Base-by-base conservation (phyloP, 495 filamentous ascomycete species). In the Aspergillus bridgeri region DNA sequence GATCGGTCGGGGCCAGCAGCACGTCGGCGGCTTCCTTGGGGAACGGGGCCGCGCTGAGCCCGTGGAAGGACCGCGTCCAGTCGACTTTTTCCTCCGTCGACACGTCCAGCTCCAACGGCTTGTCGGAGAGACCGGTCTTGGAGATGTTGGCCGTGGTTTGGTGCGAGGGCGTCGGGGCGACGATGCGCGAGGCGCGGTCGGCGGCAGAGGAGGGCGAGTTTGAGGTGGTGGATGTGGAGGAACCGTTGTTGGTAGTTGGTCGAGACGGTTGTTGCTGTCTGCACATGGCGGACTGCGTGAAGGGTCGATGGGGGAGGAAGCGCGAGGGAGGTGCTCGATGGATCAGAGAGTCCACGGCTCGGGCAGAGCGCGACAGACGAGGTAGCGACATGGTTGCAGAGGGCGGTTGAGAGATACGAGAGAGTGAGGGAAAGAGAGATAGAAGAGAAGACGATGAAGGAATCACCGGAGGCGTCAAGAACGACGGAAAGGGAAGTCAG, bases 51-150 rank as follows among this genome's bases (percentile, higher is more conserved):
- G 83, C 79, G 17, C 87, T 89, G 23, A 98, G 83, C 1, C 94
- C 94, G 72, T 96, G 89, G 81, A 88, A 98, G 0, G 92, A 97
- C 19, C 85, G 88, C 22, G 90, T 86, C 94, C 94, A 98, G 80
- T 98, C 92, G 53, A 96, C 87, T 20, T 70, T 76, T 17, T 85
- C 81, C 47, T 73, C 69, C 13, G 72, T 52, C 38, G 72, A 58
- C 23, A 67, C 65, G 47, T 75, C 67, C 29, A 84, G 73, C 56
- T 79, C 68, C 22, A 77, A 61, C 3, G 81, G 80, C 19, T 73
- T 70, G 64, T 87, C 86, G 25, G 69, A 66, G 47, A 85, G 76
- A 29, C 81, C 79, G 51, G 63, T 73, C 60, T 78, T 75, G 52
- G 79, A 81, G 61, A 87, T 75, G 62, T 78, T 75, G 18, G 74